These are phyloP conservation scores for Ustanciosporium gigantosporum DNA, from an alignment of 1,284 basidiomycete species.

Conservation along the genomic window DNA sequence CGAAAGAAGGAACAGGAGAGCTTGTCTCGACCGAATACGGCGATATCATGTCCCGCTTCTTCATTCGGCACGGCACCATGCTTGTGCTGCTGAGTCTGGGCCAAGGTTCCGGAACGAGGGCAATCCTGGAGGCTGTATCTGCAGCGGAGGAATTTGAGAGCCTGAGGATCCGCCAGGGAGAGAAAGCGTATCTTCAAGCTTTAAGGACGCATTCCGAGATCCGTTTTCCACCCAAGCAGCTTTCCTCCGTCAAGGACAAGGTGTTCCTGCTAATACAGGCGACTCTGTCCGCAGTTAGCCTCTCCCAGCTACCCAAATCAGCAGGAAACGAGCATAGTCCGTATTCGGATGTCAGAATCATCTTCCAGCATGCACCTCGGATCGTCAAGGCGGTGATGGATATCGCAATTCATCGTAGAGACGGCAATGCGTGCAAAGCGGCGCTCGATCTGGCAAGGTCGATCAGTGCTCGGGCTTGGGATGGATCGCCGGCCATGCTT, in stretches of 20 bases:
- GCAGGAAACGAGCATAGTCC: slow-evolving; percentile 17
- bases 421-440: slow-evolving; percentile 34
- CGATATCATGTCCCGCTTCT: slow-evolving; percentile 50
- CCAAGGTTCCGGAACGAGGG: slow-evolving; percentile 3
- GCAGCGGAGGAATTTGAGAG: slow-evolving; percentile 56
- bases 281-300: slow-evolving; percentile 30
- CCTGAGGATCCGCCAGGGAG: slow-evolving; percentile 59
- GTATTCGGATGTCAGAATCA: slow-evolving; percentile 16
- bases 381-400: slow-evolving; percentile 40
- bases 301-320: slow-evolving; percentile 27
- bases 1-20: slow-evolving; percentile 2
- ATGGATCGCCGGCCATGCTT: slow-evolving; percentile 76
- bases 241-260: slow-evolving; percentile 40
- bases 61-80: slow-evolving; percentile 43
- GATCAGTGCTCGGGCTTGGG: slow-evolving; percentile 78
- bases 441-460: slow-evolving; percentile 51
- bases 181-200: slow-evolving; percentile 42
- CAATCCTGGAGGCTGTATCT: slow-evolving; percentile 36
- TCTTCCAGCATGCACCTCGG: slow-evolving; percentile 32
- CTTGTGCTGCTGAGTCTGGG: slow-evolving; percentile 24
- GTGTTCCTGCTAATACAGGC: slow-evolving; percentile 48
- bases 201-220: slow-evolving; percentile 41
- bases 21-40: slow-evolving; percentile 38
- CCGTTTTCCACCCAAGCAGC: slow-evolving; percentile 44
- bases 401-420: slow-evolving; percentile 23